Conservation (phyloP, 306 rosid species). For the Vigna nakashimae region DNA sequence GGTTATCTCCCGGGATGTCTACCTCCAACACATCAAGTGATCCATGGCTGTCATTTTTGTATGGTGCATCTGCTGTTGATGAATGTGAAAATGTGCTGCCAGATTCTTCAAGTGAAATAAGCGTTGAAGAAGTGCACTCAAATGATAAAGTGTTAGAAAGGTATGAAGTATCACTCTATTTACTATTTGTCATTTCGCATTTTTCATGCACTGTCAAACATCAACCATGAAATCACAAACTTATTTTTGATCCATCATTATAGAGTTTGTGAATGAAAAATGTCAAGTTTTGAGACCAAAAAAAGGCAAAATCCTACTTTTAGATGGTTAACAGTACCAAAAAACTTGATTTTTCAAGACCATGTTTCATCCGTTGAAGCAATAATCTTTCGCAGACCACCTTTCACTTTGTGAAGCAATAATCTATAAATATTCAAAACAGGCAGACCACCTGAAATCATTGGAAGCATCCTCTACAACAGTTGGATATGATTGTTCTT, state of each 20-base stretch:
- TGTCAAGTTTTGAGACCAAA: not conserved
- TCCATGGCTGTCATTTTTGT: slow-evolving; percentile 65
- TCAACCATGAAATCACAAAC: slow-evolving; percentile 18
- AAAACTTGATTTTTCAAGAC: slow-evolving; percentile 11
- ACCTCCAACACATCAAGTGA: slow-evolving; percentile 62
- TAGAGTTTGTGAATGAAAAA: slow-evolving; percentile 18
- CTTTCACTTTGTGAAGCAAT: slow-evolving; percentile 27
- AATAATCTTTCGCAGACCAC: slow-evolving; percentile 18
- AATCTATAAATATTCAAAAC: slow-evolving; percentile 22
- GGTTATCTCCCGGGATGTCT: slow-evolving; percentile 49
- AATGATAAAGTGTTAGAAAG: slow-evolving; percentile 51
- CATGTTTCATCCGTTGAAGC: not conserved
- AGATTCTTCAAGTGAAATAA: slow-evolving; percentile 55
- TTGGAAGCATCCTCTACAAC: not conserved
- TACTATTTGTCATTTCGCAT: not conserved
- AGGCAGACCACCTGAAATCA: slow-evolving; percentile 4
- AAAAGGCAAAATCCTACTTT: slow-evolving; percentile 5
- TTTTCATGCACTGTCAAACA: slow-evolving; percentile 3
- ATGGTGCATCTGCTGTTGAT: slow-evolving; percentile 39
- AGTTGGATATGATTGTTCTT: not conserved
- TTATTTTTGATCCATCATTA: slow-evolving; percentile 27
- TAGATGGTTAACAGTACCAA: slow-evolving; percentile 11
- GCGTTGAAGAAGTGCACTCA: slow-evolving; percentile 52
- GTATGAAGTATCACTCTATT: slow-evolving; percentile 44
- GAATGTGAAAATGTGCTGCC: slow-evolving; percentile 46